Base-by-base conservation (phyloP, 257 asterid genomes). In the Capsicum baccatum region DNA sequence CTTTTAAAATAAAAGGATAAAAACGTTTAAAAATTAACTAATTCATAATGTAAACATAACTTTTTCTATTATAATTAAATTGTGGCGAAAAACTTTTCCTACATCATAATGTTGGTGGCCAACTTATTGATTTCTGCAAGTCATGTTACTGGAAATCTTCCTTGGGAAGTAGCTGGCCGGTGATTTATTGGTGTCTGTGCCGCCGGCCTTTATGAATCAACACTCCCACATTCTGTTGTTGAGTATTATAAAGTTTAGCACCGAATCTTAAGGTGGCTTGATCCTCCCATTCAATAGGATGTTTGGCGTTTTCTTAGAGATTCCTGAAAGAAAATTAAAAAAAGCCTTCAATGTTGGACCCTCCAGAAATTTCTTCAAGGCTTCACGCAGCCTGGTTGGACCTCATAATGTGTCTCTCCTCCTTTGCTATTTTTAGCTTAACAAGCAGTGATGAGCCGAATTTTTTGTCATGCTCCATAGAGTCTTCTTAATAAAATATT, bases 91-190 rank as follows among this genome's bases (percentile, higher is more conserved):
- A 26, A 26, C 26, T 26, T 26, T 26, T 26, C 26, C 26, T 26
- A 0, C 2, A 39, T 39, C 42, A 39, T 39, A 39, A 39, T 39
- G 4, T 39, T 7, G 48, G 39, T 26, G 63, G 44, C 11, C 13
- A 73, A 11, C 8, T 3, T 73, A n/a, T 19, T 48, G 62, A 74
- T 50, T 26, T 50, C 2, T 76, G 81, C 13, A 13, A 13, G 21
- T 37, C 76, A 67, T 50, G 81, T 74, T 74, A 26, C 81, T 33
- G 1, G 7, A 73, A 19, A 26, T 35, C 52, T 62, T 58, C 82
- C 42, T 70, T 26, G 82, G 87, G 82, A 85, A 85, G 57, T 60
- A 26, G 87, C 1, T 63, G 6, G 33, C 5, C 9, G 52, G 59
- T 79, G 39, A 47, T 15, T 39, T 57, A 26, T 70, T 2, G 83